Conservation (phyloP, 257 asterid genomes). For the Solanum dulcamara region DNA sequence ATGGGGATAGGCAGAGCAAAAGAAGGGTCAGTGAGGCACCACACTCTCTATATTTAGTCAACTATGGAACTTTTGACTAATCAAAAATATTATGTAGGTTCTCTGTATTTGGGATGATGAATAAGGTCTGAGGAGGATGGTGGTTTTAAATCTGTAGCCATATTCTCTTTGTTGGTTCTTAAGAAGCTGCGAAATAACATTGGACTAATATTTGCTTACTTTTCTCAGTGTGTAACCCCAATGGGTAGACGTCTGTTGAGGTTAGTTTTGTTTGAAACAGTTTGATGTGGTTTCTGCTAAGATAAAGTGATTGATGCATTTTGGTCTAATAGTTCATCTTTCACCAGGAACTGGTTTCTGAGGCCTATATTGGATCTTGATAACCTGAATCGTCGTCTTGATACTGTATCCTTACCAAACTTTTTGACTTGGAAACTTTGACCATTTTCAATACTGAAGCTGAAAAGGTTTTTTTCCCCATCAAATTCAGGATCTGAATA, state of each 20-base stretch:
- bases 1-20: slow-evolving; percentile 99
- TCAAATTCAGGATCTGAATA: not conserved
- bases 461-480: not conserved
- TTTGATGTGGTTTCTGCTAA: slow-evolving; percentile 1
- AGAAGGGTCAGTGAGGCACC: slow-evolving; percentile 66
- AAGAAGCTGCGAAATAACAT: not conserved
- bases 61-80: slow-evolving; percentile 11
- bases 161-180: slow-evolving; percentile 10
- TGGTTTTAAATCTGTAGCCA: slow-evolving; percentile 4
- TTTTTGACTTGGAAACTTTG: not conserved
- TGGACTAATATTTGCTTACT: slow-evolving; percentile 17
- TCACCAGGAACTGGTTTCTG: slow-evolving; percentile 84
- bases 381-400: slow-evolving; percentile 71
- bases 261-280: slow-evolving; percentile 23
- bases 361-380: slow-evolving; percentile 89
- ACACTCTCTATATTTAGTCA: not conserved
- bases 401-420: slow-evolving; percentile 73
- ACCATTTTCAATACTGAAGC: not conserved
- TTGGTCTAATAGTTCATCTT: slow-evolving; percentile 16
- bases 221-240: slow-evolving; percentile 90
- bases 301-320: slow-evolving; percentile 12
- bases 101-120: slow-evolving; percentile 96
- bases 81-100: slow-evolving; percentile 48
- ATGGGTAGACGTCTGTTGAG: slow-evolving; percentile 91
- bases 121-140: slow-evolving; percentile 52